Percentiles rank a stretch among this genome's conserved stretches.
phyloP scores from a whole-genome alignment of 129 eudicot genomes.

The Centella asiatica region DNA sequence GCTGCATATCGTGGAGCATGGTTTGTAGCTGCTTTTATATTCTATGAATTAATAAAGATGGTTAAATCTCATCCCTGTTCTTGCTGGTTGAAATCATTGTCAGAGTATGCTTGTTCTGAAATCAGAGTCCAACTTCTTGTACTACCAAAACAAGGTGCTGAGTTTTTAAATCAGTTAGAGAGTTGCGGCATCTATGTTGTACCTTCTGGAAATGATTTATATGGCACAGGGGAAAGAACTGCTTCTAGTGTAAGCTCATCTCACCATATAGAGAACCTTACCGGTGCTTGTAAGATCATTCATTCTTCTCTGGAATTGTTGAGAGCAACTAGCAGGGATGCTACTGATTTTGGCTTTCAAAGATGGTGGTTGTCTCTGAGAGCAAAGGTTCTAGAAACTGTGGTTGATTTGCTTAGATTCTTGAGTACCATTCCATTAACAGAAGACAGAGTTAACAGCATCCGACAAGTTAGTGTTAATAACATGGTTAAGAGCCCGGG shows the following conservation, averaged over 20 bases:
- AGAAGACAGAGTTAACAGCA: not conserved
- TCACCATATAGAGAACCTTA: slow-evolving; percentile 34
- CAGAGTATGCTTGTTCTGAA: slow-evolving; percentile 51
- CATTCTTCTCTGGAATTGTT: slow-evolving; percentile 41
- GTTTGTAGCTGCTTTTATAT: slow-evolving; percentile 61
- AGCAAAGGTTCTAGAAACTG: slow-evolving; percentile 34
- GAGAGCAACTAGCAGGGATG: slow-evolving; percentile 19
- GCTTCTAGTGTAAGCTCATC: slow-evolving; percentile 11
- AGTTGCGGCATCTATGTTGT: slow-evolving; percentile 13
- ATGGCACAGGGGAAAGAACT: slow-evolving; percentile 13
- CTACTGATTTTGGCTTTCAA: slow-evolving; percentile 40
- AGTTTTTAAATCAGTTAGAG: slow-evolving; percentile 21
- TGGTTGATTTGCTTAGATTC: slow-evolving; percentile 40
- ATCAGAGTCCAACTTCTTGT: slow-evolving; percentile 31
- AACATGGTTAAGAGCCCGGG: slow-evolving; percentile 6
- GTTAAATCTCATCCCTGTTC: slow-evolving; percentile 41
- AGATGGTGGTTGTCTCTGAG: slow-evolving; percentile 61
- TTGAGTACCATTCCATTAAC: slow-evolving; percentile 13
- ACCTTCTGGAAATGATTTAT: slow-evolving; percentile 16
- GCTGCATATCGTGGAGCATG: slow-evolving; percentile 79
- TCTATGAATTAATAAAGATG: slow-evolving; percentile 31
- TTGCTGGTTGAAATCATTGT: slow-evolving; percentile 64
- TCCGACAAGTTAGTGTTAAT: slow-evolving; percentile 15
- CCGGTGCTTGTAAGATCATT: slow-evolving; percentile 30
- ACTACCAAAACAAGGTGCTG: slow-evolving; percentile 24